A percentile compares a stretch with the other conserved stretches of the same genome.
These are phyloP conservation scores for barley (Hordeum vulgare) DNA, from an alignment of 176 grass and related monocot genomes.

Conservation along the genomic window MorexV3_pseudomolecules_assembly NC_058522.1:491252249-491252748, in stretches of 20 bases:
- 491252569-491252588: constrained; percentile 97
- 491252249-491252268: background rate
- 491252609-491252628: constrained; percentile 91
- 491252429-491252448: constrained; percentile 95
- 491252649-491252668: background rate
- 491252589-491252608: constrained; percentile 67
- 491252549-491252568: constrained; percentile 89
- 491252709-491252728: constrained; percentile 96
- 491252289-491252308: background rate
- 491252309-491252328: background rate
- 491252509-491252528: background rate
- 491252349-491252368: background rate
- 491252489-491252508: background rate
- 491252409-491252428: constrained; percentile 84
- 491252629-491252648: constrained; percentile 52
- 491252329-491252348: background rate
- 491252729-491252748: constrained; percentile 87
- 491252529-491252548: constrained; percentile 67
- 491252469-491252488: constrained; percentile 5
- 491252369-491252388: constrained; percentile 75
- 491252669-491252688: background rate
- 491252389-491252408: constrained; percentile 65
- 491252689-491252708: constrained; percentile 35
- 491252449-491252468: background rate
- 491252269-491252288: background rate